These are phyloP conservation scores for Kappamyces sp. DNA, from an alignment of 192 early-diverging fungal genomes.

Conservation along the genomic window DNA sequence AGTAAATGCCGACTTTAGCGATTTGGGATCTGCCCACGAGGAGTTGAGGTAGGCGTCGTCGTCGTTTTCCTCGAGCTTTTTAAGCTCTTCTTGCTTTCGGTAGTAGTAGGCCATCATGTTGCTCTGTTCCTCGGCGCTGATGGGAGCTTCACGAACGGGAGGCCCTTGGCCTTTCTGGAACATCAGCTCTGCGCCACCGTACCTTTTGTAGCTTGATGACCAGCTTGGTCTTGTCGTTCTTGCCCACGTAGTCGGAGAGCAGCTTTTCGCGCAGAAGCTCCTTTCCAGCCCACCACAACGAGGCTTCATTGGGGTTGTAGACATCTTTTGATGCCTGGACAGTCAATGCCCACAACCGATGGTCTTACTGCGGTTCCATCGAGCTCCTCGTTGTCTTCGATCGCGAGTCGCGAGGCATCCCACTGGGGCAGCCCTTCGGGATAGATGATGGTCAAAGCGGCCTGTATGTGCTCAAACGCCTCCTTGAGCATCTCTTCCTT, in stretches of 20 bases:
- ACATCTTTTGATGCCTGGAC: constrained; percentile 43
- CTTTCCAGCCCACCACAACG: constrained; percentile 59
- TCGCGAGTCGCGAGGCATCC: constrained; percentile 43
- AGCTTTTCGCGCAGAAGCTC: constrained; percentile 44
- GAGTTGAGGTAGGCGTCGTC: constrained; percentile 54
- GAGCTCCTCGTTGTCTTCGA: constrained; percentile 52
- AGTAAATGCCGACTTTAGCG: constrained; percentile 41
- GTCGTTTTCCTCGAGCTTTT: constrained; percentile 52
- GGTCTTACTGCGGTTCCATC: constrained; percentile 36
- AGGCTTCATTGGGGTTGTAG: constrained; percentile 25
- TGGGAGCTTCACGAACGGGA: constrained; percentile 46
- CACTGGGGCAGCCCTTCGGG: constrained; percentile 51
- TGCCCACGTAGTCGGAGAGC: constrained; percentile 48
- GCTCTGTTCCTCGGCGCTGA: constrained; percentile 47
- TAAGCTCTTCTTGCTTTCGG: constrained; percentile 55
- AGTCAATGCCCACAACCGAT: not conserved
- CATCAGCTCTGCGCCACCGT: not conserved
- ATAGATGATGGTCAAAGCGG: constrained; percentile 48
- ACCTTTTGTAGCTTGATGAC: constrained; percentile 53
- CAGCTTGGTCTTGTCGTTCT: constrained; percentile 57
- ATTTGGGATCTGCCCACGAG: constrained; percentile 53
- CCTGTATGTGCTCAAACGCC: constrained; percentile 34
- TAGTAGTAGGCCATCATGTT: constrained; percentile 60
- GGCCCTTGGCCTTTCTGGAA: constrained; percentile 42
- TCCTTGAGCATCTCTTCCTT: constrained; percentile 29